These are phyloP conservation scores for Verticillium nonalfalfae DNA, from an alignment of 2,329 filamentous ascomycete species.

Conservation along the genomic window DNA sequence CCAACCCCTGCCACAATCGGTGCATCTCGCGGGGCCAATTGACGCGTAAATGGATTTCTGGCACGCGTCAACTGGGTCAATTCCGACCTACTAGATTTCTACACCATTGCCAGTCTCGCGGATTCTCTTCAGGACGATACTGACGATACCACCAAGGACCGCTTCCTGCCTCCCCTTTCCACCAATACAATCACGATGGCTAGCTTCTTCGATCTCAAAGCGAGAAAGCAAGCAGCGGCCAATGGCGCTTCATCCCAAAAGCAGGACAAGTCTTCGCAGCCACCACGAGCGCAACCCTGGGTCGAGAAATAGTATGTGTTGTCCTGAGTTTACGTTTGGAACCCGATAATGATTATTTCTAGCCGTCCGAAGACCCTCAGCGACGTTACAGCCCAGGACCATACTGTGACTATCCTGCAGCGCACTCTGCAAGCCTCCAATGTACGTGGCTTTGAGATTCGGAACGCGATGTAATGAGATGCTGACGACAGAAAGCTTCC, in stretches of 20 bases:
- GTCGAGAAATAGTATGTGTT: conserved; percentile 89
- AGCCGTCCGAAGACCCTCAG: conserved; percentile 90
- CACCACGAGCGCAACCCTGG: conserved; percentile 76
- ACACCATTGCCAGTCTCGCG: not conserved
- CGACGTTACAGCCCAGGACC: conserved; percentile 96
- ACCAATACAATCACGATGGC: conserved; percentile 50
- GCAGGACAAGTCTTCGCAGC: conserved; percentile 52
- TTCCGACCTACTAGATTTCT: not conserved
- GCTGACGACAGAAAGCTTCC: conserved; percentile 55
- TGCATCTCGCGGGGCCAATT: not conserved
- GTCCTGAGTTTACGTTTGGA: conserved; percentile 2
- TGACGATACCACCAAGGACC: not conserved
- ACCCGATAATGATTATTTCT: conserved; percentile 18
- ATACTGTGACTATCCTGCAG: conserved; percentile 88
- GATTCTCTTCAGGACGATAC: no score
- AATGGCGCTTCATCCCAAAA: conserved; percentile 58
- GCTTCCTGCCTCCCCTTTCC: not conserved
- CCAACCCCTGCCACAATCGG: not conserved
- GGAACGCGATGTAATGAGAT: not conserved
- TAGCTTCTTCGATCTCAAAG: conserved; percentile 94
- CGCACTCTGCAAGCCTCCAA: conserved; percentile 93
- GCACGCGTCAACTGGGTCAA: not conserved
- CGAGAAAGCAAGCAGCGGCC: conserved; percentile 71
- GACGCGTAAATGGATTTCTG: conserved; percentile 24
- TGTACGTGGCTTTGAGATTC: conserved; percentile 35